Base-by-base conservation (phyloP, 139 green algal genomes). In the Tetraselmis striata region DNA sequence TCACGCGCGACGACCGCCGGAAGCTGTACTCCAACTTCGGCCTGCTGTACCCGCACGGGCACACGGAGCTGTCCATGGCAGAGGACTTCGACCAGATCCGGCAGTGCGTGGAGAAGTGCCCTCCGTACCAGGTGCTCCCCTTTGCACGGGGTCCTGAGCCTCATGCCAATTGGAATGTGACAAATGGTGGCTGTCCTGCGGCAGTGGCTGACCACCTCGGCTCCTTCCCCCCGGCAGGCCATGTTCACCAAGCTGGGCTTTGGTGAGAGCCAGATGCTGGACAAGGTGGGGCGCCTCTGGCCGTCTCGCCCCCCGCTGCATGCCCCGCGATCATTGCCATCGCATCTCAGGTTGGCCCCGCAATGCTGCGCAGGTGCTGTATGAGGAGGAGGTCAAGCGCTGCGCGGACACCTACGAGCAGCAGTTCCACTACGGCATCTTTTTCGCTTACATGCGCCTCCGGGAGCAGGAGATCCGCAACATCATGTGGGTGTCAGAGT, bases 31-130 rank as follows among this genome's bases (percentile, higher is more conserved):
- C 91, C 85, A 95, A 97, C 85, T 97, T 98, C 85, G 96, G 96
- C 0, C 87, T 97, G 58, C 90, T 99, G 77, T 96, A 98, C 91
- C 96, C 92, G 1, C 91, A 97, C 32, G 93, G 94, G n/a, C 95
- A 98, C 85, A 88, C 93, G 59, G 96, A 98, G 89, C 91, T 99
- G 80, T 91, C 94, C 25, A 88, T 91, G 29, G 95, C 94, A 0
- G 96, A 99, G 81, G 96, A 99, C 89, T 98, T 98, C 86, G 96
- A 99, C 84, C 91, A 97, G 89, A 95, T 99, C 78, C 85, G 92
- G 1, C 78, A 76, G 22, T 86, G 59, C 2, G 87, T 88, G 80
- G 86, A 89, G 80, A 85, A 86, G 76, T 85, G 86, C 27, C 86
- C 83, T 1, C 80, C 76, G 1, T 89, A 88, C 59, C 5, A 29